phyloP scores from a whole-genome alignment of 345 rosid genomes.

The Citrus sp. region DNA sequence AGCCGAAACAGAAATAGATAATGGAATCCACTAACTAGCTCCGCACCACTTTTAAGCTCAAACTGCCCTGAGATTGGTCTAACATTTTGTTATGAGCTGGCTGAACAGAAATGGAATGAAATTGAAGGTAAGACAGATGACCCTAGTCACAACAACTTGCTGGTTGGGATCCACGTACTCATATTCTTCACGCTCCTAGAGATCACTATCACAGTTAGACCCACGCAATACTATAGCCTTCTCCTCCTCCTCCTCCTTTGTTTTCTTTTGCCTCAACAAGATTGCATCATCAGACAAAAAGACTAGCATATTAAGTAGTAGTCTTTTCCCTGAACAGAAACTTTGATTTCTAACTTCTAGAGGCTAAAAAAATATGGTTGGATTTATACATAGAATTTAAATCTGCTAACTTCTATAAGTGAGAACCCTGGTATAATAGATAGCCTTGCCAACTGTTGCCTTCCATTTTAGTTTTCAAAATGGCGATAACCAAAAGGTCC shows the following conservation, averaged over 20 bases:
- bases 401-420: not conserved
- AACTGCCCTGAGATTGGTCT: not conserved
- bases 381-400: not conserved
- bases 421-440: not conserved
- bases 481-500: not conserved
- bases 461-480: not conserved
- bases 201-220: not conserved
- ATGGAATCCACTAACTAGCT: too few relatives aligned
- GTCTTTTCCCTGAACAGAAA: not conserved
- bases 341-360: not conserved
- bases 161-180: too few relatives aligned
- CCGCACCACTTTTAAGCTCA: too few relatives aligned
- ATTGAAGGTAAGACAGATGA: not conserved
- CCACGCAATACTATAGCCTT: not conserved
- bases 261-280: not conserved
- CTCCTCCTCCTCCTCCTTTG: not conserved
- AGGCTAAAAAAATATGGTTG: not conserved
- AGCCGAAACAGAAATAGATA: not conserved
- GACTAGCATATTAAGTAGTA: not conserved
- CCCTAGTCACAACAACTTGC: too few relatives aligned
- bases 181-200: not conserved
- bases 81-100: constrained; percentile 7
- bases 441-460: not conserved
- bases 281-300: not conserved
- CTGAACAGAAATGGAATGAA: not conserved